Base-by-base conservation (phyloP, 108 stramenopile genomes). In the Pseudonitzschia delicatissima region DNA sequence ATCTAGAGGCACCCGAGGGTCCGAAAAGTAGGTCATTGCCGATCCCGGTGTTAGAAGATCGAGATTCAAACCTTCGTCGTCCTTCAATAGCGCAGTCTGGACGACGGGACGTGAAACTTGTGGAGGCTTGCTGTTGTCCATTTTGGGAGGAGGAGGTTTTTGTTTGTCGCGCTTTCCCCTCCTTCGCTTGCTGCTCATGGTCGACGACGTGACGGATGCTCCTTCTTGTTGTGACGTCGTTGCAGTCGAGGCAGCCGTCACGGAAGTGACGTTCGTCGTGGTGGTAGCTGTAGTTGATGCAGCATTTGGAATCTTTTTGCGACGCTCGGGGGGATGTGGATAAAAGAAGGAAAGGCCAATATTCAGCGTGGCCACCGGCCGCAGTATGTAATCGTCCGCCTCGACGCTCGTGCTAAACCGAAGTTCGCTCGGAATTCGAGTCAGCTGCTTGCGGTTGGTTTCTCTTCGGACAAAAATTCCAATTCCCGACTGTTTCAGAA, bases 131-230 rank as follows among this genome's bases (percentile, higher is more conserved):
- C n/a, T n/a, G n/a, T n/a, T n/a, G n/a, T n/a, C n/a, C n/a, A n/a
- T n/a, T n/a, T n/a, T n/a, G n/a, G n/a, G n/a, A n/a, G n/a, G n/a
- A n/a, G n/a, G n/a, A 26, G 51, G 3, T 34, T 13, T 5, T 35
- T 15, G 50, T 61, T 82, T 84, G 57, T 89, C 85, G 1, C 88
- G 71, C 66, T 89, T 86, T 1, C 74, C 83, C 70, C 88, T 69
- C 49, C 88, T 70, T 64, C 59, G 64, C 42, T 74, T 76, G 3
- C 3, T 7, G 42, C 2, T 3, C 42, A n/a, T 13, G 42, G 42
- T n/a, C 8, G 66, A 60, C 7, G 67, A 59, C 57, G 6, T 23
- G 23, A 12, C 3, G 23, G 23, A 51, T 15, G 15, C 40, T 1
- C 11, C 15, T 15, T 11, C 11, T 42, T 42, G 40, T 2, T 42